Percentiles rank a stretch among this genome's conserved stretches.
These are phyloP conservation scores for Serpula lacrymans DNA, from an alignment of 768 basidiomycete species.

Conservation along the genomic window DNA sequence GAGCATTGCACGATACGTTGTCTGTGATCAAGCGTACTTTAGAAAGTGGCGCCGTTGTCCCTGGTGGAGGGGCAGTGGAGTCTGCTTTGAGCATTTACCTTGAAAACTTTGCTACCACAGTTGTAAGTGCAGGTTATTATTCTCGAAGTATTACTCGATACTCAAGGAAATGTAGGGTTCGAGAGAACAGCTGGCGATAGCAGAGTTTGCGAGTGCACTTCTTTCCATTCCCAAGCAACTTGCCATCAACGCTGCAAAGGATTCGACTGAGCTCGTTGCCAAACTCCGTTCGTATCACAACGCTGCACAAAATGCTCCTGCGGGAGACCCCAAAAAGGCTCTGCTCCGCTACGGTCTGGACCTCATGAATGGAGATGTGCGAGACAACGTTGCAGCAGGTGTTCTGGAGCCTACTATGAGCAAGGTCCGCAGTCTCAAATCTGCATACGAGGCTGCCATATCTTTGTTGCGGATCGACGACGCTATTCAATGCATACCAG, in stretches of 20 bases:
- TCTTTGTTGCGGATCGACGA: slow-evolving; percentile 94
- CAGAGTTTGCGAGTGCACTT: slow-evolving; percentile 94
- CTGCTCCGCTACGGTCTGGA: slow-evolving; percentile 93
- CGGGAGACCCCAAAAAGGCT: slow-evolving; percentile 86
- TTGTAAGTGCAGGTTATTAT: slow-evolving; percentile 59
- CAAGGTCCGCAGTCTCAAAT: slow-evolving; percentile 96
- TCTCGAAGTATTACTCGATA: slow-evolving; percentile 1
- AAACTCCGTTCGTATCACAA: slow-evolving; percentile 97
- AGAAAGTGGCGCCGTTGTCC: slow-evolving; percentile 93
- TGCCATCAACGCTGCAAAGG: slow-evolving; percentile 97
- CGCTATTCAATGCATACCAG: slow-evolving; percentile 87
- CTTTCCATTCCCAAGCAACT: slow-evolving; percentile 96
- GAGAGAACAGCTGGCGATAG: slow-evolving; percentile 96
- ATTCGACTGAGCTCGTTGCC: slow-evolving; percentile 95
- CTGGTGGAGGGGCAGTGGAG: slow-evolving; percentile 97
- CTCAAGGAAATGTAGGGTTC: slow-evolving; percentile 65
- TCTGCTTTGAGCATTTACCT: slow-evolving; percentile 95
- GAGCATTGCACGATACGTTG: slow-evolving; percentile 90
- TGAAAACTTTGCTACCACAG: slow-evolving; percentile 97
- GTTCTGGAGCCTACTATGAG: slow-evolving; percentile 95
- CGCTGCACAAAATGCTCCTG: slow-evolving; percentile 89
- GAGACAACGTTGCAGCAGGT: slow-evolving; percentile 92
- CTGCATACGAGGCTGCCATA: slow-evolving; percentile 94
- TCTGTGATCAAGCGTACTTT: slow-evolving; percentile 96
- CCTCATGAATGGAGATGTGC: slow-evolving; percentile 88